phyloP scores from a whole-genome alignment of 1,284 basidiomycete species.

The Blastosporella zonata region DNA sequence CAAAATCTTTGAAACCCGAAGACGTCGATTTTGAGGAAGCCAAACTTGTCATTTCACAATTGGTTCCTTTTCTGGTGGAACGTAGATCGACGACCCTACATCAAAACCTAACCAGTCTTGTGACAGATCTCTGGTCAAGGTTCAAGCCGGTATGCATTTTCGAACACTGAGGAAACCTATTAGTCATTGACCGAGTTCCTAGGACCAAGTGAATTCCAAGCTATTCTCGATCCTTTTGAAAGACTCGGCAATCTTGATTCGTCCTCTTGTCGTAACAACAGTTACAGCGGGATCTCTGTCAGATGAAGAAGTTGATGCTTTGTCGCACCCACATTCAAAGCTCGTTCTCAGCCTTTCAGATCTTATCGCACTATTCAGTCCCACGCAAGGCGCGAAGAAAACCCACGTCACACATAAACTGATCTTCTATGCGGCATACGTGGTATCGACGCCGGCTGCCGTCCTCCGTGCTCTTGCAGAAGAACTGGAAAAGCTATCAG shows the following conservation, averaged over 20 bases:
- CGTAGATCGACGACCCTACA: conserved; percentile 51
- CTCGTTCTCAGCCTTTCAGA: conserved; percentile 54
- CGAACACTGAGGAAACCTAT: background rate
- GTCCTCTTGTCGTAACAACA: conserved; percentile 42
- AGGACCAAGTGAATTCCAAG: conserved; percentile 46
- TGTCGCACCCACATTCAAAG: conserved; percentile 37
- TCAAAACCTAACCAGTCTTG: conserved; percentile 43
- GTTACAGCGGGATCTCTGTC: conserved; percentile 18
- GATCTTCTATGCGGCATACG: conserved; percentile 55
- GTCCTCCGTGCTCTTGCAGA: conserved; percentile 41
- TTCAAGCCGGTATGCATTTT: conserved; percentile 44
- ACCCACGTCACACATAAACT: conserved; percentile 51
- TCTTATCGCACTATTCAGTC: conserved; percentile 38
- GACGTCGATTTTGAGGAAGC: conserved; percentile 45
- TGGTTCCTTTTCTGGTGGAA: conserved; percentile 62
- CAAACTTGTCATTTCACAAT: conserved; percentile 42
- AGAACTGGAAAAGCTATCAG: conserved; percentile 30
- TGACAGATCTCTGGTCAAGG: conserved; percentile 62
- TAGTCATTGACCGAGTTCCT: background rate
- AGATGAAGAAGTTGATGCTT: conserved; percentile 17
- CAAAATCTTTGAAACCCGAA: conserved; percentile 38
- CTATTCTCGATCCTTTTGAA: conserved; percentile 50
- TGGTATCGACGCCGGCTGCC: conserved; percentile 39
- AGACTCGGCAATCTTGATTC: conserved; percentile 50
- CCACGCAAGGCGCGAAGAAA: conserved; percentile 20